Evolutionary conservation across 2,329 filamentous ascomycete species (phyloP), one percentile per base, ranked within the genome.

Genomic region (Colletotrichum higginsianum): DNA sequence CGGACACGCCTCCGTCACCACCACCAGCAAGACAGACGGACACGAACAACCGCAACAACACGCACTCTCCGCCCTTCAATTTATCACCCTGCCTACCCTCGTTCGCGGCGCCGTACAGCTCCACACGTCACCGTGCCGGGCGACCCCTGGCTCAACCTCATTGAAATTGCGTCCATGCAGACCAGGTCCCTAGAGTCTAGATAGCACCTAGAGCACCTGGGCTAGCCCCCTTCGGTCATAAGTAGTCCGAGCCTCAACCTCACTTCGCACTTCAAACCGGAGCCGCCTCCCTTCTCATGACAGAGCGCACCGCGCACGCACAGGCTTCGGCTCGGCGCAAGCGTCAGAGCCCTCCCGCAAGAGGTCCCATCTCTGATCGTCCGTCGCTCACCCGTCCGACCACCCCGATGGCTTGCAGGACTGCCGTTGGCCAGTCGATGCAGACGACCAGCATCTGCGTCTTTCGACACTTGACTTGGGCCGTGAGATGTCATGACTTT

Each of bases 291-390:
- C 18, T 46, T 44, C 46, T 42, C 44, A 50, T 40, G 52, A 71
- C 65, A 64, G 63, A 71, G 68, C 68, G 65, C 53, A 63, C 53
- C 26, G 46, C n/a, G 15, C 46, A 15, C 57, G 50, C 63, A 67
- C 64, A 40, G 40, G 52, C 65, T 46, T 68, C n/a, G 26, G 38
- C 38, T 42, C 38, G 15, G 12, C 16, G 49, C 46, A 42, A 42
- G 35, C 50, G 44, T 58, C 8, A 53, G 60, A 30, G 68, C 38
- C 44, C 16, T 40, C 30, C 35, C 42, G 16, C 23, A 38, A 38
- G 46, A 53, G 52, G 35, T 47, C 47, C 30, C 46, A 38, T 47
- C 61, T 55, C 46, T 44, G 30, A 23, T 53, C 40, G 42, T 53
- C 52, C 15, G 40, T 23, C 16, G 52, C 68, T 62, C 52, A 50